Evolutionary conservation across 495 filamentous ascomycete genomes (phyloP).

Genomic region (Glutinoglossum americanum): DNA sequence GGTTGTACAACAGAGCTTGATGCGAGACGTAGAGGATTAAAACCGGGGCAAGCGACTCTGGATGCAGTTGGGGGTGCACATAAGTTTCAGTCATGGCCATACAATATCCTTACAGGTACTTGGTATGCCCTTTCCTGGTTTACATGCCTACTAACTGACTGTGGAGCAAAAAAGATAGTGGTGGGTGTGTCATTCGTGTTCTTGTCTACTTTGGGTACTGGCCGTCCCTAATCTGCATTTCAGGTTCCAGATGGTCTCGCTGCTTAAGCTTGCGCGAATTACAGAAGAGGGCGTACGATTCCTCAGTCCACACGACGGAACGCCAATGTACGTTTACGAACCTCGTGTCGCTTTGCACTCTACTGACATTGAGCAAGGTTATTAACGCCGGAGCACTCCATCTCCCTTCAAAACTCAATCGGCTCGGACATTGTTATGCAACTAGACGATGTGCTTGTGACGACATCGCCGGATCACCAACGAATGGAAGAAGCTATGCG

Average conservation of each 20-base stretch:
- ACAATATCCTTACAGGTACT: conserved; percentile 65
- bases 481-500: conserved; percentile 92
- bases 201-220: conserved; percentile 5
- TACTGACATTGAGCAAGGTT: conserved; percentile 26
- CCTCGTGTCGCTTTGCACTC: neutral
- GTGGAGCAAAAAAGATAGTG: conserved; percentile 41
- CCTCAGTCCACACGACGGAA: conserved; percentile 79
- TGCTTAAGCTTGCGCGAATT: conserved; percentile 80
- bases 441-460: conserved; percentile 89
- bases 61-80: conserved; percentile 81
- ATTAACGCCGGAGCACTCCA: conserved; percentile 92
- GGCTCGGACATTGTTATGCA: conserved; percentile 99
- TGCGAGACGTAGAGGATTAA: conserved; percentile 34
- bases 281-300: conserved; percentile 94
- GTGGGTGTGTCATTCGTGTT: conserved; percentile 45
- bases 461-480: conserved; percentile 67
- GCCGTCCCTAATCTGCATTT: neutral
- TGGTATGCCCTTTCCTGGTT: neutral
- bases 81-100: conserved; percentile 80
- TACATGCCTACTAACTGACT: neutral
- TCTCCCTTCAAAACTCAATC: conserved; percentile 87
- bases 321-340: conserved; percentile 47
- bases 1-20: neutral
- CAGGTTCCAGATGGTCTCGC: conserved; percentile 96
- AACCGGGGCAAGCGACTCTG: conserved; percentile 75